These are phyloP conservation scores for Aegilops umbellulata DNA, from an alignment of 176 grass and related monocot genomes.

Conservation along the genomic window DNA sequence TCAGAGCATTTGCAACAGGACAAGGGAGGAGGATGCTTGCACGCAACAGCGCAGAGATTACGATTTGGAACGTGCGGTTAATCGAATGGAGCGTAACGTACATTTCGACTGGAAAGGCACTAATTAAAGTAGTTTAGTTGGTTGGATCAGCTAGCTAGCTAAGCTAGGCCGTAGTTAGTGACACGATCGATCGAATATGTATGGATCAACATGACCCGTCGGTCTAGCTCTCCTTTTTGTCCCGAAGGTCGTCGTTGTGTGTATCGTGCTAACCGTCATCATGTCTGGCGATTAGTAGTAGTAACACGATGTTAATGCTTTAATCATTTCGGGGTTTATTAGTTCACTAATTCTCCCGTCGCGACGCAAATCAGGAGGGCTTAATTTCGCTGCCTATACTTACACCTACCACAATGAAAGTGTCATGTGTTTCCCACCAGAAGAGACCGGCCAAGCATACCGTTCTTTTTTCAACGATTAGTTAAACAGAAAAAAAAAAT, in stretches of 20 bases:
- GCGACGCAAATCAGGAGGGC: not conserved
- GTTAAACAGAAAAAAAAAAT: too few species aligned
- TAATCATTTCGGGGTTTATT: not conserved
- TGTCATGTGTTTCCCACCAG: too few species aligned
- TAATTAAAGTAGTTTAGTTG: conserved; percentile 31
- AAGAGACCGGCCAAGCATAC: too few species aligned
- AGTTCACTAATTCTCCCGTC: not conserved
- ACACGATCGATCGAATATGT: conserved; percentile 12
- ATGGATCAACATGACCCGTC: not conserved
- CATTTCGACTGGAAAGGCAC: conserved; percentile 18
- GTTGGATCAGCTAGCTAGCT: conserved; percentile 2
- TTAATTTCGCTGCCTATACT: too few species aligned
- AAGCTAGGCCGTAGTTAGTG: not conserved
- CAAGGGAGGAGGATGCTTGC: conserved; percentile 34
- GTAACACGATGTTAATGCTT: not conserved
- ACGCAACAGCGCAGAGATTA: conserved; percentile 23
- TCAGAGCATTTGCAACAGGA: not conserved
- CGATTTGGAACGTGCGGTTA: conserved; percentile 12
- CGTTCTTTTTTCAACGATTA: too few species aligned
- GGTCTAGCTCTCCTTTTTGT: conserved; percentile 18
- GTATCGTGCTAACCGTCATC: conserved; percentile 34
- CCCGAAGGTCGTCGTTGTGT: not conserved
- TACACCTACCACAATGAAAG: too few species aligned
- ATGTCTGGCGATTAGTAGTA: conserved; percentile 34
- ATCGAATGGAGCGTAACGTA: not conserved